Percentiles rank a stretch among this genome's conserved stretches.
Evolutionary conservation across 2,329 filamentous ascomycete genomes (phyloP).

Genomic region (Akanthomyces muscarius): DNA sequence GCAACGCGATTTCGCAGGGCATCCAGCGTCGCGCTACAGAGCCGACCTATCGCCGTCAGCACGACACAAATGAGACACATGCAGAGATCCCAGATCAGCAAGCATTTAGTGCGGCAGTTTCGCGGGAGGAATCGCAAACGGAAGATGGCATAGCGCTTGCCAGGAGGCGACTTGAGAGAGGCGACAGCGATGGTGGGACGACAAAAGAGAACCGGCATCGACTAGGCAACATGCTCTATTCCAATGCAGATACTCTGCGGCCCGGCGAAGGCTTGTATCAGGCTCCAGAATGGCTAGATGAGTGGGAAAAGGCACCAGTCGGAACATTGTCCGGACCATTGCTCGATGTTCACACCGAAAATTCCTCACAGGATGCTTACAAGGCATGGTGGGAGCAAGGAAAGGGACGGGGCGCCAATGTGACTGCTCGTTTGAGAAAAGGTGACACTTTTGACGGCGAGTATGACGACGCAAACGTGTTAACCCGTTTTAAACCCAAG

Average conservation of each 20-base stretch:
- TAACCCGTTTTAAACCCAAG: slow-evolving; percentile 75
- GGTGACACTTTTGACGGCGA: slow-evolving; percentile 64
- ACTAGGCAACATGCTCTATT: slow-evolving; percentile 41
- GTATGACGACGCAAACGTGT: slow-evolving; percentile 59
- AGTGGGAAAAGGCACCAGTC: slow-evolving; percentile 67
- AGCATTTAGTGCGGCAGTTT: neutral
- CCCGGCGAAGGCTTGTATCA: slow-evolving; percentile 56
- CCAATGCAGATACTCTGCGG: slow-evolving; percentile 36
- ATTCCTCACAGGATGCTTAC: slow-evolving; percentile 41
- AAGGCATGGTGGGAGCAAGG: slow-evolving; percentile 75
- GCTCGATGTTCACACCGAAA: slow-evolving; percentile 51
- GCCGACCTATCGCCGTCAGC: slow-evolving; percentile 26
- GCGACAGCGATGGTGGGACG: slow-evolving; percentile 28
- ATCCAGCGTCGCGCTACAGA: slow-evolving; percentile 31
- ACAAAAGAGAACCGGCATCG: slow-evolving; percentile 32
- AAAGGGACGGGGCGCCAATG: slow-evolving; percentile 43
- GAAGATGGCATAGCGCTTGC: slow-evolving; percentile 16
- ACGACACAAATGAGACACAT: slow-evolving; percentile 28
- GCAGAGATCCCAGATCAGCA: neutral
- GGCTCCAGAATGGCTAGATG: slow-evolving; percentile 58
- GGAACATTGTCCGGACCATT: slow-evolving; percentile 56
- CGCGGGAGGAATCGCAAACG: slow-evolving; percentile 22
- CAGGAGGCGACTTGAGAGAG: slow-evolving; percentile 26
- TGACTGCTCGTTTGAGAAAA: slow-evolving; percentile 45
- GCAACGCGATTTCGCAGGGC: slow-evolving; percentile 11